Evolutionary conservation across 2,329 filamentous ascomycete genomes (phyloP).

Genomic region (Gyromitra esculenta): DNA sequence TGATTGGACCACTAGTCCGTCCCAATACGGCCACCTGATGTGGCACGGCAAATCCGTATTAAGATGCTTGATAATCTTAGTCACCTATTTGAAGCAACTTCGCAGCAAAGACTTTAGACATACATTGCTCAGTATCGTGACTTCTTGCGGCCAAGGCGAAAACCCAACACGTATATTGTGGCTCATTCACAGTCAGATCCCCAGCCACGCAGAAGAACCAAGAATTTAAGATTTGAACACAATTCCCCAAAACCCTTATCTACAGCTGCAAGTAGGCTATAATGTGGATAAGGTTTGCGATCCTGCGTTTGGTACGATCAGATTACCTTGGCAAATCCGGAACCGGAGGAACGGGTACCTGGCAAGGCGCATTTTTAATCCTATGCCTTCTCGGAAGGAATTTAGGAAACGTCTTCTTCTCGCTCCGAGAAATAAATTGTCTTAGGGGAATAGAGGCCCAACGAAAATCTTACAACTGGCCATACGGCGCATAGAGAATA

Average conservation of each 20-base stretch:
- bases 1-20: neutral
- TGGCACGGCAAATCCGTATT: neutral
- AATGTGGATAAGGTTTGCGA: constrained; percentile 1
- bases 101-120: neutral
- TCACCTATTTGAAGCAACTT: neutral
- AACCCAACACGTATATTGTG: neutral
- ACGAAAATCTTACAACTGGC: neutral
- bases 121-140: neutral
- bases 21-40: neutral
- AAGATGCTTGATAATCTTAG: neutral
- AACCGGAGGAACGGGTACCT: neutral
- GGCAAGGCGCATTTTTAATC: constrained; percentile 19
- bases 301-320: neutral
- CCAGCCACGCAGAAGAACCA: neutral
- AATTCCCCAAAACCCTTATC: neutral
- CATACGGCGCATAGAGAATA: neutral
- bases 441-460: neutral
- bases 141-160: neutral
- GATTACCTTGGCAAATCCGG: neutral
- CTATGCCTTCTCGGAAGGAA: neutral
- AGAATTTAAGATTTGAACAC: neutral
- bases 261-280: neutral
- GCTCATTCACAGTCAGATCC: neutral
- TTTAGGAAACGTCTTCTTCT: neutral
- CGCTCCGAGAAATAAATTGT: neutral